Evolutionary conservation across 2,329 filamentous ascomycete genomes (phyloP).

Genomic region (Penicillium sp.): DNA sequence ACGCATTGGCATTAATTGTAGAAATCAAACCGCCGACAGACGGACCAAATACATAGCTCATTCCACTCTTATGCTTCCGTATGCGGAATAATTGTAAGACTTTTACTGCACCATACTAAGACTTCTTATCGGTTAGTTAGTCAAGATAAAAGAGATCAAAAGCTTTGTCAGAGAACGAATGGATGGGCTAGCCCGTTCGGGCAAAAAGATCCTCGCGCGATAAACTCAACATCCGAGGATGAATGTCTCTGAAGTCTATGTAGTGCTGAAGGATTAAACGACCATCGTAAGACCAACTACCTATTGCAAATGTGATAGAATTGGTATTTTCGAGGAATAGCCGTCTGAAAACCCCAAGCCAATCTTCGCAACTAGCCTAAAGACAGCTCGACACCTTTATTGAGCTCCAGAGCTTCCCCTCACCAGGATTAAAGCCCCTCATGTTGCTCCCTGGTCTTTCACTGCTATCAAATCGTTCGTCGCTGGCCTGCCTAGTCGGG

Average conservation of each 20-base stretch:
- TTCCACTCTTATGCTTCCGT: too few relatives aligned
- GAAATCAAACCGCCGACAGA: too few relatives aligned
- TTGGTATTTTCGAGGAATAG: background rate
- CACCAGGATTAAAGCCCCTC: conserved; percentile 11
- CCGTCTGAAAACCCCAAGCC: background rate
- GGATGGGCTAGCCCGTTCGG: conserved; percentile 11
- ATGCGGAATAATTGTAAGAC: too few relatives aligned
- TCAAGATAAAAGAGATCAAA: too few relatives aligned
- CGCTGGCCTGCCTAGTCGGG: conserved; percentile 12
- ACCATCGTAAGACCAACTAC: background rate
- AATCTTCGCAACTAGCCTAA: background rate
- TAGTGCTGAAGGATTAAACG: background rate
- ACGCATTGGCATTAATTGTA: too few relatives aligned
- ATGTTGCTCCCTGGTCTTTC: background rate
- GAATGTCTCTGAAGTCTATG: background rate
- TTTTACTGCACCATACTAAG: too few relatives aligned
- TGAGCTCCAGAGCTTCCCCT: conserved; percentile 10
- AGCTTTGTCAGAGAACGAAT: background rate
- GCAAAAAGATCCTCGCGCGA: conserved; percentile 10
- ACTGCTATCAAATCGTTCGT: conserved; percentile 1
- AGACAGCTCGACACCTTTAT: background rate
- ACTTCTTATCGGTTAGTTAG: too few relatives aligned
- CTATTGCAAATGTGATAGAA: background rate
- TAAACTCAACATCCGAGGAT: background rate
- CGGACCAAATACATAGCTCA: too few relatives aligned